Base-by-base conservation (phyloP, 495 filamentous ascomycete species). In the Neurospora terricola region DNA sequence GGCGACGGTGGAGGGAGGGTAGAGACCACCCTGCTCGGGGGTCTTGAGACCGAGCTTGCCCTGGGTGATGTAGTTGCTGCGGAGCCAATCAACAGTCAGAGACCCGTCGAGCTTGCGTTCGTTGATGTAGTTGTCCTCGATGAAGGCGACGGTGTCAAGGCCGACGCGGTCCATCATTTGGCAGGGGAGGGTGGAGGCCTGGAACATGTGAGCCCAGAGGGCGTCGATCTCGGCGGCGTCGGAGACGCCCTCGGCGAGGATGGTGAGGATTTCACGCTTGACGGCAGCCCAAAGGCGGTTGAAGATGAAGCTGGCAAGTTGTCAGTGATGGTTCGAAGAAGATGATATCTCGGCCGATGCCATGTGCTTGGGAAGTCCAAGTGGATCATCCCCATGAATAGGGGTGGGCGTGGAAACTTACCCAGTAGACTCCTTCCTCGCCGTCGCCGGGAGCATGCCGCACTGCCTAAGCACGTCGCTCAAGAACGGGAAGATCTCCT, bases 221-320 rank as follows among this genome's bases (percentile, higher is more conserved):
- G 43, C 40, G 70, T 88, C 86, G 37, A 88, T 85, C 72, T 86
- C 81, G 12, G 77, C 77, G 0, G 86, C 81, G 12, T 77, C 76
- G 37, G 76, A 80, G 16, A 87, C 85, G 0, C 80, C 85, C 21
- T 87, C 84, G 4, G 82, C 75, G 18, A 88, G 79, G 37, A 88
- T 84, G 9, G 71, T 76, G 11, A 88, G 73, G 23, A 82, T 80
- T 70, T 87, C 86, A 0, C 84, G 80, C 73, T 88, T 86, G 69
- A 87, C 77, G 6, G 87, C 86, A 0, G 86, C 87, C 87, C 87
- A 90, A 27, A 90, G 80, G 0, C 88, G 85, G 70, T 88, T 88
- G 77, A 88, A 86, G 27, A 90, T 83, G 75, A 89, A 86, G 73
- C 59, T 73, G 34, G 12, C 23, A 12, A 34, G 14, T 11, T 23